Base-by-base conservation (phyloP, 768 basidiomycete species). In the Melanogaster broomeanus region DNA sequence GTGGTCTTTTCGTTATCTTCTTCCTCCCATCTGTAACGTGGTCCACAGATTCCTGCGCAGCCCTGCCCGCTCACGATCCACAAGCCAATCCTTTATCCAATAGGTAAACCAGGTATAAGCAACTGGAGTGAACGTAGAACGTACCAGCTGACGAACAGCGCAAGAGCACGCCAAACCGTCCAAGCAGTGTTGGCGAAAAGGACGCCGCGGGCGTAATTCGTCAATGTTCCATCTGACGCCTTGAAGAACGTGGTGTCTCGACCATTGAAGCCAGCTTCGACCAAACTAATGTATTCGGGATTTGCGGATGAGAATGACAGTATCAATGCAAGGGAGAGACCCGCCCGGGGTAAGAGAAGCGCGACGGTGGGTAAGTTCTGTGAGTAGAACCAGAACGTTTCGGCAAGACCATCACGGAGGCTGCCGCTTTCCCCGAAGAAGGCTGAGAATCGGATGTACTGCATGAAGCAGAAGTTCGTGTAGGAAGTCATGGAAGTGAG, bases 11-110 rank as follows among this genome's bases (percentile, higher is more conserved):
- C 85, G 15, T 73, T 76, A 24, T 84, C 83, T 44, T 87, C 81
- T 71, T 93, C 91, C 63, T 93, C 90, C 91, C 89, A 91, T 56
- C 86, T 78, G 60, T 84, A 82, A 13, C 88, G 82, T 10, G 91
- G 91, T 39, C 91, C 91, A 66, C 89, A 90, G 15, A 93, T 65
- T n/a, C 91, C 90, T 43, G 83, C 90, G 42, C 87, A 88, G 51
- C 82, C 81, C 51, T 89, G 80, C 39, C 84, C 88, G 42, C 87
- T 89, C 58, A 89, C 71, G 46, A 87, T 62, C 90, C 90, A 93
- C 16, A 95, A 77, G 42, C 86, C 87, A 44, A 89, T 65, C 81
- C 89, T 90, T 58, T 15, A 47, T 10, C 13, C 31, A 31, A 5
- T 3, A 24, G 30, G 22, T 52, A 18, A 48, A 51, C 21, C 16